Base-by-base conservation (phyloP, 306 rosid species). In the Macrotyloma uniflorum region DNA sequence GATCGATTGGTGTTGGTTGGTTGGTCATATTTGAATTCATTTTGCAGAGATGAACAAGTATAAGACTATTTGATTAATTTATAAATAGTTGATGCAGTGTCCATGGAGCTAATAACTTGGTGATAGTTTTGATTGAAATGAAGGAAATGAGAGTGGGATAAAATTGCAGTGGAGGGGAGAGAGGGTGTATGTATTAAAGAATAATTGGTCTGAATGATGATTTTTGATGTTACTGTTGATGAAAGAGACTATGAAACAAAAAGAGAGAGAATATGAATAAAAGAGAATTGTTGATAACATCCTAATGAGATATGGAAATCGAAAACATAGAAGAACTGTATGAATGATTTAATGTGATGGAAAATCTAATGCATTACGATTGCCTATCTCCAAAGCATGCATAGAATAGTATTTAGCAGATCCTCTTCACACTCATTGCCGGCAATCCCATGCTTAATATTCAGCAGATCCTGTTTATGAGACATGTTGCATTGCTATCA, bases 231-330 rank as follows among this genome's bases (percentile, higher is more conserved):
- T 70, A 59, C 9, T 66, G 46, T 26, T 9, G 57, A 75, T 36
- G 22, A 43, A 67, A 74, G 68, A 35, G 13, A 26, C 32, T 23
- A 76, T 18, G 18, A 70, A 67, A 30, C 20, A 58, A 2, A 0
- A 8, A 35, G 70, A 35, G 47, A 64, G 70, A 64, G 70, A 19
- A 36, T 1, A 36, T 1, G 70, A 50, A 19, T 20, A 45, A 58
- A 68, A 64, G 49, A 70, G 4, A 47, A 82, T n/a, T 63, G 13
- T 11, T 58, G 75, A 65, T 70, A 70, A 75, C 80, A 81, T 81
- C 80, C 63, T 38, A 43, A 67, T 32, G 23, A 85, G 85, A 81
- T 81, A 72, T 81, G 88, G 85, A 77, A 78, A 85, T 85, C 85
- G 59, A 68, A 47, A 81, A 68, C 78, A 73, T 53, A 45, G 59